Evolutionary conservation across 2,329 filamentous ascomycete genomes (phyloP), one percentile per base, ranked within the genome.

Genomic region (Piedraia hortae): DNA sequence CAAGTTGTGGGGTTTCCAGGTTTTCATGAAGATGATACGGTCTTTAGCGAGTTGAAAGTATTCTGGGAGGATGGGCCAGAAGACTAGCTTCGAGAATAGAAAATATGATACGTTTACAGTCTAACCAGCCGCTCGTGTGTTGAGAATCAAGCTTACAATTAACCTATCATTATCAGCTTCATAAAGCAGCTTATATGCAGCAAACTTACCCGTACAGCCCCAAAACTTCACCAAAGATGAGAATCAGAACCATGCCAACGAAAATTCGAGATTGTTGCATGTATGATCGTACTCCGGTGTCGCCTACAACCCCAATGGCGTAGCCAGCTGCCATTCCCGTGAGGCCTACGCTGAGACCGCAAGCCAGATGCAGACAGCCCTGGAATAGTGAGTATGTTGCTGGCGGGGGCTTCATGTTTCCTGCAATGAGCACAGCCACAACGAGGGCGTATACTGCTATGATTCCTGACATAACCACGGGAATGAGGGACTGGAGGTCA

Each of bases 381-480:
- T 71, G 70, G 52, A 85, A 97, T 32, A 93, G 55, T 41, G 67
- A 78, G 53, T 89, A 90, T 42, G 57, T 57, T 33, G 59, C 52
- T 10, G 50, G 50, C 26, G 69, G 71, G 13, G 78, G 73, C 21
- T 58, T 60, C 45, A 93, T 65, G 45, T 90, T 77, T 47, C 77
- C 71, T 25, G 78, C 75, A 45, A 97, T 97, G 35, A 97, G 63
- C 41, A 97, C 85, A 10, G 82, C 73, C 35, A 97, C 80, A 39
- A 97, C 85, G 36, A 97, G 72, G 22, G 80, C 75, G 53, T 97
- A 97, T 34, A 97, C 85, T 26, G 85, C 85, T 41, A 97, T 77
- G 44, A 97, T 97, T 63, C 85, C 85, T 37, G 85, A 89, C 85
- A 97, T 97, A 55, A 97, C 69, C 33, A 85, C 73, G 30, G 74